A percentile compares a stretch with the other conserved stretches of the same genome.
Evolutionary conservation across 768 basidiomycete species (phyloP).

Genomic region (Podaxis carcinomalis): DNA sequence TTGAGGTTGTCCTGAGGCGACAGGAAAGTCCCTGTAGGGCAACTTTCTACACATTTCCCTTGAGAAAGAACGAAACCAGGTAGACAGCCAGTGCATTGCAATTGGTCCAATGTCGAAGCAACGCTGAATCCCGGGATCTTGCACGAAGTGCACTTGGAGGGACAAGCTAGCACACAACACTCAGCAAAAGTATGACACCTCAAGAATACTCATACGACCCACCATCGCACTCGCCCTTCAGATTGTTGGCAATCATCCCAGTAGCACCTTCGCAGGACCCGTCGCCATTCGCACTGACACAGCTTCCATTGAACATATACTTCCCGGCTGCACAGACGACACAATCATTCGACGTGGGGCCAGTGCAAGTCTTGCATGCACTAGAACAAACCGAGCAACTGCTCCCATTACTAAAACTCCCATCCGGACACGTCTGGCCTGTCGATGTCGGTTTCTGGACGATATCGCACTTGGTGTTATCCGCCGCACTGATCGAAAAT

Average conservation of each 20-base stretch:
- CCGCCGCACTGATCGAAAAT: conserved; percentile 63
- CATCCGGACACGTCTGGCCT: conserved; percentile 58
- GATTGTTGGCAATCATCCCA: conserved; percentile 70
- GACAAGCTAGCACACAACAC: conserved; percentile 53
- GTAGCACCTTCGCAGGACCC: conserved; percentile 73
- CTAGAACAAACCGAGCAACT: conserved; percentile 58
- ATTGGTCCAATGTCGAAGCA: conserved; percentile 58
- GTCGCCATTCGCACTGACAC: conserved; percentile 58
- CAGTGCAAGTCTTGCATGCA: conserved; percentile 68
- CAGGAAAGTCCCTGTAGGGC: conserved; percentile 71
- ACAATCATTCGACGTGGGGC: conserved; percentile 66
- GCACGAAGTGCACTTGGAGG: conserved; percentile 78
- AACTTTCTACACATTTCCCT: conserved; percentile 65
- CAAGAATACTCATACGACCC: conserved; percentile 23
- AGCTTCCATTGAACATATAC: conserved; percentile 63
- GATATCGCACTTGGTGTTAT: conserved; percentile 62
- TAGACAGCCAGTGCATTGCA: conserved; percentile 75
- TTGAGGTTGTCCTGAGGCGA: conserved; percentile 69
- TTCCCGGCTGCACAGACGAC: conserved; percentile 59
- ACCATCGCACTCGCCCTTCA: conserved; percentile 84
- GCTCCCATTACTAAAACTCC: conserved; percentile 53
- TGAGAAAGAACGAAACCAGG: conserved; percentile 70
- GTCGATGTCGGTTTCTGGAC: conserved; percentile 42
- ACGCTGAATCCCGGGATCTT: conserved; percentile 67
- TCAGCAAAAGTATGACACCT: conserved; percentile 1